A percentile compares a stretch with the other conserved stretches of the same genome.
These are phyloP conservation scores for Ziziphus jujuba DNA, from an alignment of 306 rosid genomes.

Conservation along the genomic window DNA sequence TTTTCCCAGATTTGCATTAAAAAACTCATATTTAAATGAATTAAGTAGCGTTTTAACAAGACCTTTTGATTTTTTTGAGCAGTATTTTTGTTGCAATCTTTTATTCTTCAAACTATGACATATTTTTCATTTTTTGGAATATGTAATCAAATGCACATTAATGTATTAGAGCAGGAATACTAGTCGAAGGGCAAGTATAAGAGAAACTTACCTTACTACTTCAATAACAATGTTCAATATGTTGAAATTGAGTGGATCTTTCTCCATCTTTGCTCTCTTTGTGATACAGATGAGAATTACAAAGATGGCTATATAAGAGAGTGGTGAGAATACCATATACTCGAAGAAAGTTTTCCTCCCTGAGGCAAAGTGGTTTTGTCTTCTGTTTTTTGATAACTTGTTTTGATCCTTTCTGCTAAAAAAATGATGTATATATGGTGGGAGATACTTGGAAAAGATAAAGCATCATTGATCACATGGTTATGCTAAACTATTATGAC, in stretches of 20 bases:
- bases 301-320: conserved; percentile 59
- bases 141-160: background rate
- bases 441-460: conserved; percentile 54
- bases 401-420: conserved; percentile 24
- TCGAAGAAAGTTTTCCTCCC: conserved; percentile 25
- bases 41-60: too few species aligned
- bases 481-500: too few species aligned
- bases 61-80: too few species aligned
- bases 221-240: conserved; percentile 55
- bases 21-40: too few species aligned
- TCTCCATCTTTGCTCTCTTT: conserved; percentile 52
- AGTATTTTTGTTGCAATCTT: too few species aligned
- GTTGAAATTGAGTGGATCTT: conserved; percentile 73
- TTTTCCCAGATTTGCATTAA: too few species aligned
- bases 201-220: conserved; percentile 44
- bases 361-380: background rate
- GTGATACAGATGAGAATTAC: conserved; percentile 61
- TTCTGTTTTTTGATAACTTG: conserved; percentile 10
- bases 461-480: background rate
- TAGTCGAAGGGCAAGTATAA: background rate
- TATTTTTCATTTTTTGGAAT: too few species aligned
- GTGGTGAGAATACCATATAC: conserved; percentile 46
- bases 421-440: conserved; percentile 52
- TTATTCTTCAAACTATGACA: too few species aligned
- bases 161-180: background rate